Evolutionary conservation across 2,329 filamentous ascomycete genomes (phyloP).

Genomic region (Balansia obtecta): DNA sequence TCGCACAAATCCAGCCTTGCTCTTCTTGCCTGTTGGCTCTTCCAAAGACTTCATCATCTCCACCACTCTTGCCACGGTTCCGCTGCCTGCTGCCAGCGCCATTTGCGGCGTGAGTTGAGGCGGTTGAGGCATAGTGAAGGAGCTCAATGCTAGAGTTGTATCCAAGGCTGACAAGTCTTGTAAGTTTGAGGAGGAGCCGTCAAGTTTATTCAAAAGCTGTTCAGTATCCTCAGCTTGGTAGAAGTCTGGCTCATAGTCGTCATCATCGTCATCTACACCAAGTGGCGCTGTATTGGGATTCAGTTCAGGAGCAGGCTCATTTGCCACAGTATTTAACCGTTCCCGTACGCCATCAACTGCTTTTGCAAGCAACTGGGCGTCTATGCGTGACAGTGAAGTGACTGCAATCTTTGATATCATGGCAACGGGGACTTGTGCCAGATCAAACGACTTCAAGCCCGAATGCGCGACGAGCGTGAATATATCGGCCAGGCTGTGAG

Average conservation of each 20-base stretch:
- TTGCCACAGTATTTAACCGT: slow-evolving; percentile 34
- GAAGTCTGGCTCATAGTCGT: slow-evolving; percentile 83
- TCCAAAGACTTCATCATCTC: slow-evolving; percentile 64
- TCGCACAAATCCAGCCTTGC: slow-evolving; percentile 65
- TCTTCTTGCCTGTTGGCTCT: slow-evolving; percentile 47
- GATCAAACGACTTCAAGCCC: slow-evolving; percentile 68
- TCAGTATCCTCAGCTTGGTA: slow-evolving; percentile 64
- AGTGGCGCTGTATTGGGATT: slow-evolving; percentile 48
- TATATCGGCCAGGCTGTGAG: slow-evolving; percentile 67
- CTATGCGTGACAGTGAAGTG: slow-evolving; percentile 60
- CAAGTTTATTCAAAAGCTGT: slow-evolving; percentile 66
- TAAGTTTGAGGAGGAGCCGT: slow-evolving; percentile 48
- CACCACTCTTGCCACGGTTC: slow-evolving; percentile 66
- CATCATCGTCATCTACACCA: slow-evolving; percentile 67
- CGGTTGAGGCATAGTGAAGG: slow-evolving; percentile 70
- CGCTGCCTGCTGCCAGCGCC: slow-evolving; percentile 60
- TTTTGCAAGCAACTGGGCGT: slow-evolving; percentile 54
- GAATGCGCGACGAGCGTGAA: slow-evolving; percentile 71
- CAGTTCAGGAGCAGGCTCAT: slow-evolving; percentile 30
- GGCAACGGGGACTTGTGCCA: slow-evolving; percentile 62
- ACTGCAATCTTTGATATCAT: slow-evolving; percentile 74
- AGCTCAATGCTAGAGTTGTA: slow-evolving; percentile 50
- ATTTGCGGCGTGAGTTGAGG: slow-evolving; percentile 60
- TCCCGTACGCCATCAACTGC: slow-evolving; percentile 55
- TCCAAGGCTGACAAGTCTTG: slow-evolving; percentile 17